Evolutionary conservation across 805 yeast species (phyloP), one percentile per base, ranked within the genome.

Genomic region (Helenozyma baotianmanensis): DNA sequence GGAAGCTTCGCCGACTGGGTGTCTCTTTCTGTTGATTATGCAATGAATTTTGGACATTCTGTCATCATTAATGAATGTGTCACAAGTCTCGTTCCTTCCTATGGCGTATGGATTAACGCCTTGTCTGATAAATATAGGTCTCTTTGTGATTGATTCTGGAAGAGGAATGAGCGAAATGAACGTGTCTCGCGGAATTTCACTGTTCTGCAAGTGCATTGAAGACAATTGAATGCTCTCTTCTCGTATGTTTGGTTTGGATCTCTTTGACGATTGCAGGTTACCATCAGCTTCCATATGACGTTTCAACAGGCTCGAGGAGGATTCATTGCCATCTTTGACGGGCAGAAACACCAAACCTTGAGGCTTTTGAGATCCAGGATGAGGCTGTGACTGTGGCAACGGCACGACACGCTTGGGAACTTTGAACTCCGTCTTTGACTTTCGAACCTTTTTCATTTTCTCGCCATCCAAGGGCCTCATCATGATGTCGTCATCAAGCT

Each of bases 21-120:
- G 86, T 37, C 87, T 65, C 38, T 77, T 72, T 48, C 76, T 76
- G 34, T 68, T 48, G 10, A 90, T 64, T 19, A 78, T 61, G 55
- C 96, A 88, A 57, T 92, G 97, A 1, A 80, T 68, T 43, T 87
- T 84, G 2, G 97, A 89, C 47, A 90, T 72, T 28, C 96, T 61
- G 45, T 72, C 82, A 45, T 89, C 96, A 21, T 72, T 63, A 12
- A 85, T 73, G 26, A 64, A 65, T 21, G 75, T 70, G 50, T 83
- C 78, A 39, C 84, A 74, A 3, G 69, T 74, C 14, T 69, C 74
- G 14, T 74, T 72, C 22, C 97, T 65, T 1, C 98, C 97, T 34
- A 90, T 71, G 35, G 79, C 69, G 53, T 78, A 80, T 7, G 78
- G 76, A 29, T 75, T 78, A 13, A 70, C 68, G 17, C 85, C 84